Base-by-base conservation (phyloP, 352 stramenopile species). In the Phytophthora chlamydospora region DNA sequence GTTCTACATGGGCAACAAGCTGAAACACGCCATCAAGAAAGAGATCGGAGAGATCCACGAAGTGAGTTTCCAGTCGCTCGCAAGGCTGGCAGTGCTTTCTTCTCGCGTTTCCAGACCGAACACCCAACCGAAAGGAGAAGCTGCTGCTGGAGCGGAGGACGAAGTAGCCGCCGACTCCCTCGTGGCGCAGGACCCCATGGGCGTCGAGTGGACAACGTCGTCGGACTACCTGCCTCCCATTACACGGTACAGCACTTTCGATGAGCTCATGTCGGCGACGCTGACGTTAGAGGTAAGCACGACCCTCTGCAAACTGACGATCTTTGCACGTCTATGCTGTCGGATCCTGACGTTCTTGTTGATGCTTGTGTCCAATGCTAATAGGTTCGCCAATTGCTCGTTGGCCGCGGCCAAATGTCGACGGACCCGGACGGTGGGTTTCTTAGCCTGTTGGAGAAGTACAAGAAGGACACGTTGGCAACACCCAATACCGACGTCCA, bases 241-340 rank as follows among this genome's bases (percentile, higher is more conserved):
- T 58, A 95, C 85, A 17, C 83, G 88, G 0, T 94, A 95, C 69
- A 93, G 85, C 56, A 96, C 88, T 29, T 96, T 96, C 36, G 88
- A 96, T 74, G 88, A 96, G 68, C 75, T 95, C 48, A 96, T 96
- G 85, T 95, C 86, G 10, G 88, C 88, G 11, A 96, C 88, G 12
- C 53, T 96, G 39, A 96, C 88, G 13, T 68, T 96, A 8, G 88
- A 96, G 74, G 83, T 89, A 66, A 56, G 64, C n/a, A 14, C 13
- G 42, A 36, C 19, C n/a, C n/a, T 38, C 12, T 29, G 19, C 24
- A 19, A 14, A 9, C 35, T 19, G 8, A 11, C 6, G 1, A 24
- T 24, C 21, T 24, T 24, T 24, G 21, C 21, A 24, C 21, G 21
- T 24, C 29, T 40, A 24, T 16, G 8, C 29, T 24, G 27, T 32